Percentiles rank a stretch among this genome's conserved stretches.
Evolutionary conservation across 2,329 filamentous ascomycete species (phyloP).

Genomic region (Ophiostoma sp.): DNA sequence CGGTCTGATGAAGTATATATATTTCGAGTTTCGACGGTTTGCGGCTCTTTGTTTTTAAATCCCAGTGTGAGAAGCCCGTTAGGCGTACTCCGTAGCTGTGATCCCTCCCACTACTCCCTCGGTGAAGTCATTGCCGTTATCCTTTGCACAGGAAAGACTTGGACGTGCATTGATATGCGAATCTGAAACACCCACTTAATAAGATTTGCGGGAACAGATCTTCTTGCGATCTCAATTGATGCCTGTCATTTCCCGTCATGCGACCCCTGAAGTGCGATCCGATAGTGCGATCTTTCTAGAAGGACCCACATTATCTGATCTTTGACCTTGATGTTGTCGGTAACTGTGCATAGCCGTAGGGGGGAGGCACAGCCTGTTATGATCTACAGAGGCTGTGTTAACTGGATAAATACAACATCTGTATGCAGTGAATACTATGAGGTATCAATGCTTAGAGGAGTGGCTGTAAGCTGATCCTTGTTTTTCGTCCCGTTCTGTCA

Average conservation of each 20-base stretch:
- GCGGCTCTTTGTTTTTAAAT: neutral
- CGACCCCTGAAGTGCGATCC: neutral
- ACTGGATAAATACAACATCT: neutral
- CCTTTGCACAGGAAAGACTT: neutral
- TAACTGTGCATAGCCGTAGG: neutral
- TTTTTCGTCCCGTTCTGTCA: neutral
- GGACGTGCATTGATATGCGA: neutral
- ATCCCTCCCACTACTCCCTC: neutral
- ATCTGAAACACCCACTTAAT: slow-evolving; percentile 10
- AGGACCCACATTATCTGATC: neutral
- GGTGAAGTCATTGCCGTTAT: neutral
- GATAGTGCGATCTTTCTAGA: neutral
- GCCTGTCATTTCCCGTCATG: neutral
- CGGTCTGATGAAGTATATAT: neutral
- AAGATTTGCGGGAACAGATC: slow-evolving; percentile 3
- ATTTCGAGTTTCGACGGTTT: neutral
- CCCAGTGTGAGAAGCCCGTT: no score
- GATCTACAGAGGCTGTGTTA: neutral
- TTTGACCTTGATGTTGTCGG: neutral
- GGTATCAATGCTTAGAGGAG: neutral
- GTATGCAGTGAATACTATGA: neutral
- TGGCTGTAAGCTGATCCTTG: neutral
- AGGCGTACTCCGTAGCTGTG: neutral
- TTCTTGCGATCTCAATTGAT: neutral
- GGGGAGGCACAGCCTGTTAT: neutral